Percentiles rank a stretch among this genome's conserved stretches.
These are phyloP conservation scores for Ramaria sp. DNA, from an alignment of 768 basidiomycete species.

Conservation along the genomic window DNA sequence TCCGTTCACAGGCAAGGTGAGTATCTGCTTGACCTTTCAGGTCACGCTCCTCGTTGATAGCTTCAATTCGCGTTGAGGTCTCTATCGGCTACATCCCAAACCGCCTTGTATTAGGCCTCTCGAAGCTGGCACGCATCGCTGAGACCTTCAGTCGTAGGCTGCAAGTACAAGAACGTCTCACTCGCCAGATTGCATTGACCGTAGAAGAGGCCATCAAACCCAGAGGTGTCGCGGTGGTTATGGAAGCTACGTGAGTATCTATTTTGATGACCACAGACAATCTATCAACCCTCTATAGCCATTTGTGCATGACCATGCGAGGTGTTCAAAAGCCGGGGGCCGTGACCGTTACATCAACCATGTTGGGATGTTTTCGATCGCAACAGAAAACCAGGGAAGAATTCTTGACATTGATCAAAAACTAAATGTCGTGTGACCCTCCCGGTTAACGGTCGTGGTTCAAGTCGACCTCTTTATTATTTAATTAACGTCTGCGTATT, in stretches of 20 bases:
- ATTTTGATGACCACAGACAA: neutral
- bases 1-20: slow-evolving; percentile 92
- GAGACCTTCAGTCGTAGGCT: slow-evolving; percentile 94
- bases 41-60: neutral
- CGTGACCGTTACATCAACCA: slow-evolving; percentile 90
- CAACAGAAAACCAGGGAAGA: slow-evolving; percentile 98
- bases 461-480: too few species aligned
- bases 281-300: slow-evolving; percentile 34
- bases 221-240: slow-evolving; percentile 95
- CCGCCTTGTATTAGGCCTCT: slow-evolving; percentile 85
- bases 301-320: slow-evolving; percentile 99
- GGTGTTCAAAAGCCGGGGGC: slow-evolving; percentile 98
- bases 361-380: slow-evolving; percentile 97
- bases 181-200: slow-evolving; percentile 96
- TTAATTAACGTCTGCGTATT: too few species aligned
- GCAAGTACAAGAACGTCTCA: slow-evolving; percentile 95
- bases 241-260: slow-evolving; percentile 85
- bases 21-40: slow-evolving; percentile 8
- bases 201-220: slow-evolving; percentile 98
- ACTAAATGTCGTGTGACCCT: neutral
- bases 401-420: slow-evolving; percentile 79
- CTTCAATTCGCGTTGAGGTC: slow-evolving; percentile 39
- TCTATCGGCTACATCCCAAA: slow-evolving; percentile 98
- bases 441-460: too few species aligned
- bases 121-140: slow-evolving; percentile 93